These are phyloP conservation scores for Schwanniomyces polymorphus DNA, from an alignment of 805 yeast genomes.

Conservation along the genomic window DNA sequence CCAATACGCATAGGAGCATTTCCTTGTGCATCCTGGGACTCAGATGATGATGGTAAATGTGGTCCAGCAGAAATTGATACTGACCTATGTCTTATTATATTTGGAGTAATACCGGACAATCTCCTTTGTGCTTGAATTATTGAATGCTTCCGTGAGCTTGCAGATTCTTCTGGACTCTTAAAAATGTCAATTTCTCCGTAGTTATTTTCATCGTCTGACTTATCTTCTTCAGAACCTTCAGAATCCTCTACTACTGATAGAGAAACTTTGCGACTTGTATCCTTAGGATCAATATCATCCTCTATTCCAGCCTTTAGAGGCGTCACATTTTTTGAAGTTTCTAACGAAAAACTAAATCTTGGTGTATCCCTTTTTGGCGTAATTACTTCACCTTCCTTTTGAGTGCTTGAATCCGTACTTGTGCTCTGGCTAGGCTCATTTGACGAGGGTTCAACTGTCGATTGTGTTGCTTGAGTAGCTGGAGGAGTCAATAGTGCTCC, in stretches of 20 bases:
- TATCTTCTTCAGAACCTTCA: constrained; percentile 7
- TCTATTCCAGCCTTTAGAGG: constrained; percentile 5
- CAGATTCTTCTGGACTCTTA: constrained; percentile 20
- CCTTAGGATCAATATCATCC: constrained; percentile 29
- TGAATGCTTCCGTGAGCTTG: constrained; percentile 22
- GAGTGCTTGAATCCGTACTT: neutral
- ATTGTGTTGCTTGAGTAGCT: neutral
- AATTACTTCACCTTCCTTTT: neutral
- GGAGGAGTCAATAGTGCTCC: constrained; percentile 3
- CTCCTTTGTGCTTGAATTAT: constrained; percentile 32
- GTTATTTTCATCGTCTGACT: constrained; percentile 17
- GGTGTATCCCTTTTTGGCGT: neutral
- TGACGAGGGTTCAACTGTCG: neutral
- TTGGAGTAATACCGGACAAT: constrained; percentile 33
- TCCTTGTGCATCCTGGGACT: constrained; percentile 6
- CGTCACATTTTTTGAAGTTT: neutral
- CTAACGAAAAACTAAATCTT: constrained; percentile 5
- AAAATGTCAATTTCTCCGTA: constrained; percentile 26
- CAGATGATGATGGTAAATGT: constrained; percentile 5
- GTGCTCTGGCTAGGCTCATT: neutral
- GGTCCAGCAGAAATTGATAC: constrained; percentile 28
- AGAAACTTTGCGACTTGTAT: constrained; percentile 7
- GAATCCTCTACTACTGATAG: constrained; percentile 1
- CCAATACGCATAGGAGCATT: constrained; percentile 35
- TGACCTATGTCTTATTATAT: constrained; percentile 23